Evolutionary conservation across 2,329 filamentous ascomycete genomes (phyloP), one percentile per base, ranked within the genome.

Genomic region (Dothideomycetes sp.): DNA sequence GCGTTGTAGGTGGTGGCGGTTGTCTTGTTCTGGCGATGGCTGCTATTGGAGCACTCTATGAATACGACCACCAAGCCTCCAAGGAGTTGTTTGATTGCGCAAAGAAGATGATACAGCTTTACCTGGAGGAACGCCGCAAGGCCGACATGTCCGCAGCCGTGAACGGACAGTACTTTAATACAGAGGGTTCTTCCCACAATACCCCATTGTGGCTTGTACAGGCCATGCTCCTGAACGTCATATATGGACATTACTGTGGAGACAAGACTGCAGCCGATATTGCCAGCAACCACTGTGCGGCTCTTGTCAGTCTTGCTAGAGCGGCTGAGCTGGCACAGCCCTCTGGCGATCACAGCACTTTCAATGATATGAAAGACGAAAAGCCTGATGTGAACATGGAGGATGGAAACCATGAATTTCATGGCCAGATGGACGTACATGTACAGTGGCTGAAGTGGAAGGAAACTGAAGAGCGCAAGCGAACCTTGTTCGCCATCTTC

Each of bases 201-300:
- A 78, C 88, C 2, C 89, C 89, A 1, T 71, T 95, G 28, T 96
- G 89, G 88, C 72, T 98, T 18, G 87, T 96, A 12, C 91, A 96
- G 62, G 86, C 89, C 0, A 96, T 96, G 89, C 69, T 96, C 7
- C 71, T 98, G 36, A 96, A 94, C 57, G 84, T 96, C 25, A 84
- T 95, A 12, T 96, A 94, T 57, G 89, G 89, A 11, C 85, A 95
- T 60, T 93, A 94, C 51, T 94, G 87, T 58, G 86, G 84, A 25
- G 89, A 96, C 59, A 89, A 93, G 64, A 81, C 79, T 40, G 83
- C 86, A 16, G 86, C 84, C 45, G 87, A 95, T 57, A 93, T 94
- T 54, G 89, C 89, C 1, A 88, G 82, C 48, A 94, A 84, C 1
- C 89, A 96, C 58, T 93, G 85, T 57, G 84, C 87, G 6, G 85